Evolutionary conservation across 768 basidiomycete species (phyloP).

Genomic region (Psilocybe cubensis): DNA sequence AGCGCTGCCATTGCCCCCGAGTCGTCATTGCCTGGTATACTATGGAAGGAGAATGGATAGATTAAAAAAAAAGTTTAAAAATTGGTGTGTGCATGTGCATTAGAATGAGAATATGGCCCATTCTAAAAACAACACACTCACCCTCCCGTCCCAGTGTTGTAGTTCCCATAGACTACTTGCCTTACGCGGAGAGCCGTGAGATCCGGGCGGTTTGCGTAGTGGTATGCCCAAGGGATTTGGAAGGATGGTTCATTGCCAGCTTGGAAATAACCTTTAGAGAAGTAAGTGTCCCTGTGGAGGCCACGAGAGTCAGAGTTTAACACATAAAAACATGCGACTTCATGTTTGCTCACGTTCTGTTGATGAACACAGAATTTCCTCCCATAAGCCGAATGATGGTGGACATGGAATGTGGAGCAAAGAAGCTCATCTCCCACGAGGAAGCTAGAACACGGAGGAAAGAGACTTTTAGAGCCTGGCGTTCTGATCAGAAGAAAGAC

Average conservation of each 20-base stretch:
- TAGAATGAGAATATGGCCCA: not conserved
- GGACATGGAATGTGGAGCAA: conserved; percentile 53
- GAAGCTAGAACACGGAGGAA: conserved; percentile 35
- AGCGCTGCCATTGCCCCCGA: conserved; percentile 57
- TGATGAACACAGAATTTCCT: conserved; percentile 43
- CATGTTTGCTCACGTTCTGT: conserved; percentile 37
- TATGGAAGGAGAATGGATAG: conserved; percentile 7
- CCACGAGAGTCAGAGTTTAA: not conserved
- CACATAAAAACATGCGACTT: not conserved
- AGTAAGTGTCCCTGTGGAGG: conserved; percentile 44
- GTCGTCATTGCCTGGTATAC: conserved; percentile 57
- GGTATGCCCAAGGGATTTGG: conserved; percentile 49
- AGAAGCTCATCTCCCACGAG: conserved; percentile 59
- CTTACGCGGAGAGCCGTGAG: conserved; percentile 49
- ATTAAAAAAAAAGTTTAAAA: not conserved
- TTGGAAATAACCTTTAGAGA: conserved; percentile 44
- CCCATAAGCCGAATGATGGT: conserved; percentile 52
- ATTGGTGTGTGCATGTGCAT: not conserved
- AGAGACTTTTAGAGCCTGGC: conserved; percentile 1
- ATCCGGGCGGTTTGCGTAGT: conserved; percentile 55
- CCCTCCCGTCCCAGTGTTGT: conserved; percentile 50
- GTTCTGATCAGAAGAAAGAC: conserved; percentile 10
- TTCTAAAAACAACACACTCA: conserved; percentile 21
- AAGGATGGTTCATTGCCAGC: conserved; percentile 57
- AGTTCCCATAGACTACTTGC: conserved; percentile 45